phyloP scores from a whole-genome alignment of 2,329 filamentous ascomycete species.

The Aspergillus sp. region DNA sequence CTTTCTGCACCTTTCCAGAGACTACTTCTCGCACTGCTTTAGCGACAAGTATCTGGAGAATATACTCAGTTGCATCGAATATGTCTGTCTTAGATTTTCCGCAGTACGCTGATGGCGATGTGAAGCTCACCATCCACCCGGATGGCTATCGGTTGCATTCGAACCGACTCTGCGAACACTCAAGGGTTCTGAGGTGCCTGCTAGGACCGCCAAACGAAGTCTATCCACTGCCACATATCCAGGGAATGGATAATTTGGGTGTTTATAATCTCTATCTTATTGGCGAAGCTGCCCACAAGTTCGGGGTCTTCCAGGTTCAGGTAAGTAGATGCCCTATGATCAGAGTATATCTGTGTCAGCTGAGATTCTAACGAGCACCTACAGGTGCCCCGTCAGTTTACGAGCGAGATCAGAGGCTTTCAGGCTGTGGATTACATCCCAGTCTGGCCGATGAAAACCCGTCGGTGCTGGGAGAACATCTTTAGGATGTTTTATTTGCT shows the following conservation, averaged over 20 bases:
- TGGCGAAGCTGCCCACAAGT: slow-evolving; percentile 9
- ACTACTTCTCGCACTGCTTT: background rate
- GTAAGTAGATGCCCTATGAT: background rate
- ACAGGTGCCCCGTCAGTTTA: background rate
- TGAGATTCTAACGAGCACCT: slow-evolving; percentile 1
- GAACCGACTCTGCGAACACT: slow-evolving; percentile 4
- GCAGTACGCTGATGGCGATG: slow-evolving; percentile 42
- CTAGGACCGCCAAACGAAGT: background rate
- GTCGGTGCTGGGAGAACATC: slow-evolving; percentile 16
- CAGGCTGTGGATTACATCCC: background rate
- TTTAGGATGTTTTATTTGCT: slow-evolving; percentile 16
- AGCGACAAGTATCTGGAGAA: background rate
- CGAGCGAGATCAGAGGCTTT: background rate
- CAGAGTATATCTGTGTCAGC: background rate
- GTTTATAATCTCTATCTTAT: slow-evolving; percentile 10
- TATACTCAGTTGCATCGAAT: background rate
- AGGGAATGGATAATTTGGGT: background rate
- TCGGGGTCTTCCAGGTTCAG: slow-evolving; percentile 14
- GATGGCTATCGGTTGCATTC: slow-evolving; percentile 45
- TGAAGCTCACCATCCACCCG: slow-evolving; percentile 39
- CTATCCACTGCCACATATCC: background rate
- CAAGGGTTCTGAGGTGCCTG: slow-evolving; percentile 4
- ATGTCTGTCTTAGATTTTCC: slow-evolving; percentile 30
- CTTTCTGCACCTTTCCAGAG: too few species aligned
- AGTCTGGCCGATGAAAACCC: slow-evolving; percentile 12